A percentile compares a stretch with the other conserved stretches of the same genome.
phyloP scores from a whole-genome alignment of 306 rosid species.

The Betula pendula region DNA sequence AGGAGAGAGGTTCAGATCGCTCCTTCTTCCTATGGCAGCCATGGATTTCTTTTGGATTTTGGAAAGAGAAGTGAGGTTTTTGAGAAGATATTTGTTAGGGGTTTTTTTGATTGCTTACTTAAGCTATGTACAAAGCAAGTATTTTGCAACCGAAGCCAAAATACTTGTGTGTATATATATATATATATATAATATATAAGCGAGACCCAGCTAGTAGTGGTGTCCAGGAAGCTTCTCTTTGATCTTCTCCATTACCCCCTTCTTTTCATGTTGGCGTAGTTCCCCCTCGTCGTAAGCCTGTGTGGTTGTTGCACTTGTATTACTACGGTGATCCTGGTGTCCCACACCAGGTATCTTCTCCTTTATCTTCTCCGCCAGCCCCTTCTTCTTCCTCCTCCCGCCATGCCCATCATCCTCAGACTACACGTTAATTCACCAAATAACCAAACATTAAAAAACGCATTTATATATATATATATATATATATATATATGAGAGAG shows the following conservation, averaged over 20 bases:
- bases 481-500: too few species aligned
- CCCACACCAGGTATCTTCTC: constrained; percentile 28
- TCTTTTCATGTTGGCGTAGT: constrained; percentile 24
- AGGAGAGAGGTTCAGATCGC: too few species aligned
- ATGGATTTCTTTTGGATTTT: too few species aligned
- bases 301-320: constrained; percentile 21
- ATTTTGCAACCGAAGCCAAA: not conserved
- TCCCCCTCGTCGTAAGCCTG: constrained; percentile 10
- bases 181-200: not conserved
- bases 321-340: not conserved
- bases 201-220: not conserved
- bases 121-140: not conserved
- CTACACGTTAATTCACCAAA: too few species aligned
- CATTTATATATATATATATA: too few species aligned
- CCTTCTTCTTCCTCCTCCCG: constrained; percentile 68
- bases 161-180: too few species aligned
- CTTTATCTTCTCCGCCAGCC: constrained; percentile 32
- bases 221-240: constrained; percentile 34
- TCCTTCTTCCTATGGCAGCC: too few species aligned
- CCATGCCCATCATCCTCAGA: constrained; percentile 60
- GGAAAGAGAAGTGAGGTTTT: too few species aligned
- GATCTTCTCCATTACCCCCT: constrained; percentile 46
- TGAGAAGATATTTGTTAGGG: too few species aligned
- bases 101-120: too few species aligned
- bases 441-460: not conserved